These are phyloP conservation scores for Boechera retrofracta DNA, from an alignment of 345 rosid genomes.

Conservation along the genomic window DNA sequence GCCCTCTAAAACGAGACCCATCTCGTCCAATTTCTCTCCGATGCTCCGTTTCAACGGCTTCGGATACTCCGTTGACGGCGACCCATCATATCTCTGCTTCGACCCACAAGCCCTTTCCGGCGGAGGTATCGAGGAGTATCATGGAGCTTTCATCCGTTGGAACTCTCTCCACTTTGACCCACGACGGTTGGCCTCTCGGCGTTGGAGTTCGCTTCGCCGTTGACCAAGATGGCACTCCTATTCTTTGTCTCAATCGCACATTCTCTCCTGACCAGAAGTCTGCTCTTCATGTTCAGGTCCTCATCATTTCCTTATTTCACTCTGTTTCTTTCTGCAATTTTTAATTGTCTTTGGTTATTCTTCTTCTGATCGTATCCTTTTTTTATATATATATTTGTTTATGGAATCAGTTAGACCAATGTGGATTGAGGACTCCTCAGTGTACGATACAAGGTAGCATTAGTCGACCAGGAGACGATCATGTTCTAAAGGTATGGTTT, in stretches of 20 bases:
- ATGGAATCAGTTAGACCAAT: constrained; percentile 69
- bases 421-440: constrained; percentile 87
- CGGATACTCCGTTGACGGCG: constrained; percentile 42
- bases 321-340: not conserved
- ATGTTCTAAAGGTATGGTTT: constrained; percentile 55
- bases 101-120: constrained; percentile 69
- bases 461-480: constrained; percentile 61
- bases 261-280: constrained; percentile 65
- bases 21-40: constrained; percentile 50
- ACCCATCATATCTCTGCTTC: constrained; percentile 37
- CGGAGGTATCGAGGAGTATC: constrained; percentile 88
- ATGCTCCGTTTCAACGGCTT: constrained; percentile 66
- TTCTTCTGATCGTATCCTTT: not conserved
- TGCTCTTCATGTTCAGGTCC: constrained; percentile 89
- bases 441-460: constrained; percentile 87
- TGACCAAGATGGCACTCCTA: constrained; percentile 78
- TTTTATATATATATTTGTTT: not conserved
- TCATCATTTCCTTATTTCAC: not conserved
- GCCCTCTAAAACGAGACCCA: constrained; percentile 45
- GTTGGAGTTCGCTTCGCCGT: constrained; percentile 86
- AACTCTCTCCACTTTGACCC: constrained; percentile 69
- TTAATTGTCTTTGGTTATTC: constrained; percentile 5
- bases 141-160: constrained; percentile 79
- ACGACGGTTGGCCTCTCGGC: constrained; percentile 77
- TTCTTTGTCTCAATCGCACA: constrained; percentile 59